Conservation (phyloP, 2,329 filamentous ascomycete genomes). For the Alternaria atra region DNA sequence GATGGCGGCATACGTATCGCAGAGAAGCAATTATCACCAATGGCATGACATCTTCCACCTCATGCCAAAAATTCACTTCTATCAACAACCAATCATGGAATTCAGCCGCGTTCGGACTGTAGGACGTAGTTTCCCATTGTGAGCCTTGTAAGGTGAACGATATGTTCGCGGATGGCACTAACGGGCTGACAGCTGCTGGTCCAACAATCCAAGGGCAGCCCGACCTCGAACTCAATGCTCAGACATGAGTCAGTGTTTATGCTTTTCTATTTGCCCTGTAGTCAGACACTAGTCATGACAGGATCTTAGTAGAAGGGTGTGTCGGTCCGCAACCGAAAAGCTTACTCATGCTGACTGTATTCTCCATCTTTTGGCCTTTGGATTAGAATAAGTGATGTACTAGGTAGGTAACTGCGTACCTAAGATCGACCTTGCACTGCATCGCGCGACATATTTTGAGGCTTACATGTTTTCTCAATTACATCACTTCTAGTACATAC, state of each 20-base stretch:
- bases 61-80: not conserved
- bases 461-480: not conserved
- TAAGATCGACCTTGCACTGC: not conserved
- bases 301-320: not conserved
- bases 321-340: not conserved
- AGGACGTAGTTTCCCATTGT: not conserved
- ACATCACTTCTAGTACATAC: not conserved
- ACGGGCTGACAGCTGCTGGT: not conserved
- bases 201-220: not conserved
- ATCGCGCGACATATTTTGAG: not conserved
- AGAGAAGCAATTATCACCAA: not conserved
- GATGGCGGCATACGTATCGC: not conserved
- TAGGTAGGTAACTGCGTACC: not conserved
- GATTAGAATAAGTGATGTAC: not conserved
- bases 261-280: no score
- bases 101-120: not conserved
- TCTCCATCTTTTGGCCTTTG: not conserved
- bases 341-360: not conserved
- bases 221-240: not conserved
- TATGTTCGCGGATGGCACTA: not conserved
- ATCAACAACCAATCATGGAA: not conserved
- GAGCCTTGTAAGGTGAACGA: not conserved
- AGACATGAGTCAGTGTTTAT: not conserved
- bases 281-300: not conserved
- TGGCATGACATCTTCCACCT: not conserved